Evolutionary conservation across 306 rosid genomes (phyloP), one percentile per base, ranked within the genome.

Genomic region (Betula pendula): DNA sequence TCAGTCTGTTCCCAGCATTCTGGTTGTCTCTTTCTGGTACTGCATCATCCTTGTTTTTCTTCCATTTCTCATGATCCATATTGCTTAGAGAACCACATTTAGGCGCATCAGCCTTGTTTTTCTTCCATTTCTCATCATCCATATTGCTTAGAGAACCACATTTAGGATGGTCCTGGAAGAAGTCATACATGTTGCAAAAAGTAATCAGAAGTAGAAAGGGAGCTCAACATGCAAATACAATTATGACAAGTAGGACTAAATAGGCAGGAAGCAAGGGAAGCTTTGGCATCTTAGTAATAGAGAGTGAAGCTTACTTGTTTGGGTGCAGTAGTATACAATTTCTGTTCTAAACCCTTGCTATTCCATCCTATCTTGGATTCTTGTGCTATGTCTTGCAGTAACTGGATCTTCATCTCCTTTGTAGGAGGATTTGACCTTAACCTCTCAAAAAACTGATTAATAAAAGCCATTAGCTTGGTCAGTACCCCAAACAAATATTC

Each of bases 361-460:
- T 90, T 83, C 99, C 97, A 95, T 25, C 81, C 80, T 50, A 95
- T 79, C 59, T 90, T 87, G 38, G 79, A 81, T 35, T 92, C 97
- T 53, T 76, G 79, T 12, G 97, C 92, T 71, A 95, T 81, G 44
- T 92, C 91, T 51, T 91, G 74, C 83, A 92, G 66, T 15, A 89
- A 50, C 75, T 72, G 88, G 72, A 90, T 82, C 90, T 87, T 92
- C 88, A 69, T 82, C 77, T 91, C 97, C 70, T 79, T 88, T 1
- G 94, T 49, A n/a, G 84, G 84, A 22, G 84, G 71, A 35, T 51
- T 77, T 73, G 71, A 2, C 81, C 68, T 87, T 76, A 85, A 74
- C 82, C 81, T 91, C 68, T 82, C 90, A 79, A 80, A 84, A 71
- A 95, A 68, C 99, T 95, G 55, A 35, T 65, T 33, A 43, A 29